Conservation (phyloP, 2,329 filamentous ascomycete genomes). For the Fusarium pininemorale region DNA sequence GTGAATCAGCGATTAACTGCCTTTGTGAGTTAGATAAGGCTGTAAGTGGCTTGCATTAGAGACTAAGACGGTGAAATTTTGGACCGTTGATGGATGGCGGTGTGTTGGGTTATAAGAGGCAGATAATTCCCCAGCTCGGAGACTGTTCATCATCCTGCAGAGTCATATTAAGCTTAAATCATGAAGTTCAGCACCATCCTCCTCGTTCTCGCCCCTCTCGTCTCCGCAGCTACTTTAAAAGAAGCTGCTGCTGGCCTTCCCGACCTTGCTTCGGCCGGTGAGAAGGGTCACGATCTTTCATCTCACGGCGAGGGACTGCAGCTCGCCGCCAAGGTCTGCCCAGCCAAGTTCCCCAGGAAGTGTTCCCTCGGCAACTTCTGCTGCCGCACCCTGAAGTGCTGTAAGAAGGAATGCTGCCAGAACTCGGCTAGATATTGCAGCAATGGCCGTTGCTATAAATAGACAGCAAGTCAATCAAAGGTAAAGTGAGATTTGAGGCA, state of each 20-base stretch:
- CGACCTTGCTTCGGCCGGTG: constrained; percentile 3
- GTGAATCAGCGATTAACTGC: neutral
- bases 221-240: constrained; percentile 1
- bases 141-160: neutral
- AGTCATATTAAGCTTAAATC: neutral
- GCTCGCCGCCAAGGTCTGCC: constrained; percentile 8
- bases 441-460: constrained; percentile 20
- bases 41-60: neutral
- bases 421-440: constrained; percentile 21
- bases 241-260: constrained; percentile 11
- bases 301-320: neutral
- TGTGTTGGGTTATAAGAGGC: constrained; percentile 2
- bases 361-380: constrained; percentile 18
- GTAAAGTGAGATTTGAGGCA: neutral
- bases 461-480: rapidly evolving
- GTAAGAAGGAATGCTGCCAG: constrained; percentile 22
- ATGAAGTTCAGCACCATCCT: constrained; percentile 16
- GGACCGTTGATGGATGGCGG: neutral
- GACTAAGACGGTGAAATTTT: constrained; percentile 8
- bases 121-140: rapidly evolving
- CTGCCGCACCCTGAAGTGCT: constrained; percentile 25
- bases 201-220: constrained; percentile 12
- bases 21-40: neutral
- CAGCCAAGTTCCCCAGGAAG: constrained; percentile 22
- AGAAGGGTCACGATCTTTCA: constrained; percentile 5